Conservation (phyloP, 495 filamentous ascomycete genomes). For the Tuber borchii region DNA sequence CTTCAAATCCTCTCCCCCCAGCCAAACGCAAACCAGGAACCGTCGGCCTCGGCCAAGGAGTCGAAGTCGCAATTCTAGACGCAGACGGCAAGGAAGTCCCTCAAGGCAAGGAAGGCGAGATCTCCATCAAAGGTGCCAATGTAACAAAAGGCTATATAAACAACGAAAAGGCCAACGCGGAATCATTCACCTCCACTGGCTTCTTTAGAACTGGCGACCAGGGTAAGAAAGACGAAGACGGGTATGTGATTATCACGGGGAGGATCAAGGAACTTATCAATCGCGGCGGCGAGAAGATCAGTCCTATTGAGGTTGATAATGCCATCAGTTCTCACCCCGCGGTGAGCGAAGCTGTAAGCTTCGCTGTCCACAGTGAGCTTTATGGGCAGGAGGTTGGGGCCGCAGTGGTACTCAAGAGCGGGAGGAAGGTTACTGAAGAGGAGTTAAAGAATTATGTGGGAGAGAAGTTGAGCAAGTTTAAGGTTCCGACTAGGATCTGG, state of each 20-base stretch:
- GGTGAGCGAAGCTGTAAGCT: constrained; percentile 70
- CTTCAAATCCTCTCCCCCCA: constrained; percentile 73
- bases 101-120: constrained; percentile 64
- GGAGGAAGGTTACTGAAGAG: constrained; percentile 48
- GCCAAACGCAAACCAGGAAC: constrained; percentile 66
- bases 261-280: constrained; percentile 82
- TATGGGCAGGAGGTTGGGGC: constrained; percentile 78
- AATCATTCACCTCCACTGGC: constrained; percentile 60
- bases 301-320: constrained; percentile 78
- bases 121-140: constrained; percentile 71
- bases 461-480: constrained; percentile 67
- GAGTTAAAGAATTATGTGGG: constrained; percentile 62
- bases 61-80: constrained; percentile 71
- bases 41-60: constrained; percentile 72
- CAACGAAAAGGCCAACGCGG: constrained; percentile 63
- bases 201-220: constrained; percentile 84
- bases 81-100: constrained; percentile 55
- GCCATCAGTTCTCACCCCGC: constrained; percentile 60
- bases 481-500: constrained; percentile 77
- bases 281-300: constrained; percentile 77
- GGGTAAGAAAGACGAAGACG: constrained; percentile 64
- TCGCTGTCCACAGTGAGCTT: constrained; percentile 66
- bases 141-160: constrained; percentile 78
- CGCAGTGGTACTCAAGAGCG: constrained; percentile 66
- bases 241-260: constrained; percentile 70